These are phyloP conservation scores for Arthrinium phaeospermum DNA, from an alignment of 2,329 filamentous ascomycete species.

Conservation along the genomic window DNA sequence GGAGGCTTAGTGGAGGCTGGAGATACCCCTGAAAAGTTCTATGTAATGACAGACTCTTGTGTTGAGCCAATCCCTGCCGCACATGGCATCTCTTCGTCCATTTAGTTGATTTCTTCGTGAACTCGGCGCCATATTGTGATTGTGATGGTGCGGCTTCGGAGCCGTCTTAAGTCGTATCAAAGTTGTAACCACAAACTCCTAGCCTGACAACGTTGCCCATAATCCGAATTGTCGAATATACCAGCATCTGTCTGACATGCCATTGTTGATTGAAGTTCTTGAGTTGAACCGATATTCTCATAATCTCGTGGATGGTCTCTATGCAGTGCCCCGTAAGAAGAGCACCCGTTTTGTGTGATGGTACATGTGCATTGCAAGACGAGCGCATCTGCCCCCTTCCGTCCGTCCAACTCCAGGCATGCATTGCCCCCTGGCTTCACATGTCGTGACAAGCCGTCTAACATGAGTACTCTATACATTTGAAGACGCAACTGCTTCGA, in stretches of 20 bases:
- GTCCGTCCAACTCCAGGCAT: slow-evolving; percentile 1
- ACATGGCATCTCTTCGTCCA: background rate
- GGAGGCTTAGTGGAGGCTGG: slow-evolving; percentile 47
- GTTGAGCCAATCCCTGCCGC: background rate
- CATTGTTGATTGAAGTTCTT: background rate
- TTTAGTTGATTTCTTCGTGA: background rate
- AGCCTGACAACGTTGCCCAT: no score
- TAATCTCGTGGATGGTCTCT: slow-evolving; percentile 16
- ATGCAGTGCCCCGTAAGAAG: background rate
- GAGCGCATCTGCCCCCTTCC: background rate
- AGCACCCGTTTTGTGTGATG: background rate
- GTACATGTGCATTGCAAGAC: slow-evolving; percentile 8
- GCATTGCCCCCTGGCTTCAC: background rate
- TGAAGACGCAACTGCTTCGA: background rate
- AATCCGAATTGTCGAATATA: no score
- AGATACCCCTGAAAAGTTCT: slow-evolving; percentile 14
- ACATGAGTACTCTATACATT: slow-evolving; percentile 12
- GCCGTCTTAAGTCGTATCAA: background rate
- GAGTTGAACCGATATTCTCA: background rate
- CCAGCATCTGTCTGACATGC: background rate
- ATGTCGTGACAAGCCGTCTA: background rate
- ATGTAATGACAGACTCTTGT: slow-evolving; percentile 8
- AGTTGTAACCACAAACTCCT: background rate
- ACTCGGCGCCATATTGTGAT: background rate
- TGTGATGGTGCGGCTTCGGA: background rate